phyloP scores from a whole-genome alignment of 2,329 filamentous ascomycete genomes.

The Alternaria arborescens region DNA sequence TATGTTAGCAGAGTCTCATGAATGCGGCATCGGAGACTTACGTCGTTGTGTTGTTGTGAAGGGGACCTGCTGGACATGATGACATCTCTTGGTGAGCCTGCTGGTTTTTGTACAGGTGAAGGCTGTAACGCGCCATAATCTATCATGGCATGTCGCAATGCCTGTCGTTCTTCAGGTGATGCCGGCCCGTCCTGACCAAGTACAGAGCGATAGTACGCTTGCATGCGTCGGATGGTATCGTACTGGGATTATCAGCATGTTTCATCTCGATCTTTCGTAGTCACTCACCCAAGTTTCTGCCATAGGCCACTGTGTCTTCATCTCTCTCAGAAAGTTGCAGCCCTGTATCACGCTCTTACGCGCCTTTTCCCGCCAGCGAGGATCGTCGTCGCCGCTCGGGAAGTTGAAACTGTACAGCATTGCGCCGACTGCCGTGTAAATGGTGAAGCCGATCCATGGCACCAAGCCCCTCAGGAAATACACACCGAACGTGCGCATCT shows the following conservation, averaged over 20 bases:
- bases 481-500: constrained; percentile 53
- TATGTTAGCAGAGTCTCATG: constrained; percentile 12
- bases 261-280: rapidly evolving
- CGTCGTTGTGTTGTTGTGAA: constrained; percentile 13
- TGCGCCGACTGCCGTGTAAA: constrained; percentile 53
- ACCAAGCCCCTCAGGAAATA: constrained; percentile 52
- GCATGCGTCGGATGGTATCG: constrained; percentile 55
- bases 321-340: constrained; percentile 51
- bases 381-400: constrained; percentile 47
- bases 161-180: constrained; percentile 50
- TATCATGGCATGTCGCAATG: constrained; percentile 50
- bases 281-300: constrained; percentile 49
- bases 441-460: constrained; percentile 55
- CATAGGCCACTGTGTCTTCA: constrained; percentile 55
- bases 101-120: constrained; percentile 48
- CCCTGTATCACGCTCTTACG: constrained; percentile 48
- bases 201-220: constrained; percentile 51
- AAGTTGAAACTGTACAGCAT: constrained; percentile 53
- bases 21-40: background rate
- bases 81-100: constrained; percentile 31
- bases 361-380: constrained; percentile 43
- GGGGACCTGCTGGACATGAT: constrained; percentile 16
- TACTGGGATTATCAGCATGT: constrained; percentile 36
- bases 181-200: constrained; percentile 46
- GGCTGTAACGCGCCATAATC: constrained; percentile 53